Conservation (phyloP, 2,329 filamentous ascomycete species). For the Talaromyces sp. region DNA sequence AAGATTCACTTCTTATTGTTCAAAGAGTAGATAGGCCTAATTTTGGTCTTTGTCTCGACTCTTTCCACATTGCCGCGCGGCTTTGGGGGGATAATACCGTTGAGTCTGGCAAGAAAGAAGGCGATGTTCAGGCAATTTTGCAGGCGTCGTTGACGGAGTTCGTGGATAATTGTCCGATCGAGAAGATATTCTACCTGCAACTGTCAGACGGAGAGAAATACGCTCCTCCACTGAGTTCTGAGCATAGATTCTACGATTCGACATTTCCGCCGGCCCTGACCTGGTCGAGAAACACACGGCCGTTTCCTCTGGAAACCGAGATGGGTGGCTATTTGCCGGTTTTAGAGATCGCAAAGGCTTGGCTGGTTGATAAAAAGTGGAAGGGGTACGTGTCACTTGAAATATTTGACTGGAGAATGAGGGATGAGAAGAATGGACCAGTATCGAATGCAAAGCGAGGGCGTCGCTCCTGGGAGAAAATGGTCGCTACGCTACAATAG, state of each 20-base stretch:
- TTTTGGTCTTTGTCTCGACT: conserved; percentile 26
- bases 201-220: conserved; percentile 22
- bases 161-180: not conserved
- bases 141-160: not conserved
- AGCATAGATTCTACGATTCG: conserved; percentile 14
- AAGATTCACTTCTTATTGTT: conserved; percentile 20
- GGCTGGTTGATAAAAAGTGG: conserved; percentile 16
- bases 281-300: conserved; percentile 16
- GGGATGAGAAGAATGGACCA: conserved; percentile 7
- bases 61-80: conserved; percentile 20
- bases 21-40: conserved; percentile 20
- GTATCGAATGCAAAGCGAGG: conserved; percentile 8
- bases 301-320: conserved; percentile 19
- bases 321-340: conserved; percentile 10
- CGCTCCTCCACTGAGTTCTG: conserved; percentile 12
- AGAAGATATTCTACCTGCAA: conserved; percentile 15
- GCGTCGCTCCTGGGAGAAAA: not conserved
- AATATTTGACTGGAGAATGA: conserved; percentile 17
- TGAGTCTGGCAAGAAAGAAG: conserved; percentile 8
- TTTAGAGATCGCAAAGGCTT: conserved; percentile 12
- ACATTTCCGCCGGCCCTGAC: conserved; percentile 7
- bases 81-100: conserved; percentile 21
- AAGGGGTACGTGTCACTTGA: conserved; percentile 19
- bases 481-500: not conserved
- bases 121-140: not conserved